These are phyloP conservation scores for Cornus controversa DNA, from an alignment of 148 eudicot genomes.

Conservation along the genomic window DNA sequence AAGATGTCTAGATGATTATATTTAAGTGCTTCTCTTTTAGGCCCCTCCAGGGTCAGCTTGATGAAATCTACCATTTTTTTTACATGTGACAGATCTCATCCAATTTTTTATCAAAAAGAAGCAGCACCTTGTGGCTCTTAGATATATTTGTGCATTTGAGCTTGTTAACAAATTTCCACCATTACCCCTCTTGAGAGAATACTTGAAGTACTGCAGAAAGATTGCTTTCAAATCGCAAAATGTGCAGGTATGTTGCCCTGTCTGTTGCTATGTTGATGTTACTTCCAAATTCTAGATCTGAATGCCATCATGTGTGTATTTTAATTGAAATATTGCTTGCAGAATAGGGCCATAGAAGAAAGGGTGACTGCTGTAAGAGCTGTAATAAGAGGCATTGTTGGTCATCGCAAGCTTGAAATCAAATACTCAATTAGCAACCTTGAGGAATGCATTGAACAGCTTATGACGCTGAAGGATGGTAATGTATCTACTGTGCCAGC, in stretches of 20 bases:
- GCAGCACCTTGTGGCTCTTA: constrained; percentile 16
- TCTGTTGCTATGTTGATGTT: background rate
- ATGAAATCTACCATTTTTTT: background rate
- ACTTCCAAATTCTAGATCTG: background rate
- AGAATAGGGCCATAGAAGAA: constrained; percentile 24
- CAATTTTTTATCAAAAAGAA: constrained; percentile 5
- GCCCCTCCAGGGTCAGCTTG: background rate
- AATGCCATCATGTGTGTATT: background rate
- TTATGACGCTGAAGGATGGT: constrained; percentile 14
- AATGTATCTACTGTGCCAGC: background rate
- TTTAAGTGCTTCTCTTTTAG: too few relatives aligned
- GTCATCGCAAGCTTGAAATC: constrained; percentile 23
- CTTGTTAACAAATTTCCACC: constrained; percentile 19
- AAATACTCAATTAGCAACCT: constrained; percentile 21
- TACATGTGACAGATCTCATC: constrained; percentile 13
- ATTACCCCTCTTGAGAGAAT: constrained; percentile 11
- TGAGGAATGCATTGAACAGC: constrained; percentile 17
- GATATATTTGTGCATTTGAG: constrained; percentile 8
- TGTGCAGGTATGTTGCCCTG: background rate
- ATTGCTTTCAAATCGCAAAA: background rate
- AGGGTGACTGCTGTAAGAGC: constrained; percentile 27
- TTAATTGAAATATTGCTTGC: constrained; percentile 9
- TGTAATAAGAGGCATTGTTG: constrained; percentile 31
- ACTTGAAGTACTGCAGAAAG: constrained; percentile 2
- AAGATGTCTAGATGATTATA: too few relatives aligned